A percentile compares a stretch with the other conserved stretches of the same genome.
Evolutionary conservation across 2,329 filamentous ascomycete species (phyloP).

Genomic region (Hymenoscyphus albidus): DNA sequence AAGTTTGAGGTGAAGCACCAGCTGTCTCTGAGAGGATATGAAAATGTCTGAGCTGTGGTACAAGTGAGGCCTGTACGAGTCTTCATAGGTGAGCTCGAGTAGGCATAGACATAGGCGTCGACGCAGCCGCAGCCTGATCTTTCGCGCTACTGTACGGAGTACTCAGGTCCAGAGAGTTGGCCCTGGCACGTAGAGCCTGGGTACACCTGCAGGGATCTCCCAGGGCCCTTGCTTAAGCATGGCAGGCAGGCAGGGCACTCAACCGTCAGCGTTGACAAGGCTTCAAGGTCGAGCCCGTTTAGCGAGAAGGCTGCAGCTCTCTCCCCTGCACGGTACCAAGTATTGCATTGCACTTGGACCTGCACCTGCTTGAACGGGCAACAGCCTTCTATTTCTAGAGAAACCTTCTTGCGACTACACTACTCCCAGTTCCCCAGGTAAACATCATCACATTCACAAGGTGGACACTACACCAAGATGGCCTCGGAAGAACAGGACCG

Average conservation of each 20-base stretch:
- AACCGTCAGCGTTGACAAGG: background rate
- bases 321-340: background rate
- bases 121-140: background rate
- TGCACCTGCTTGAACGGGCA: too few species aligned
- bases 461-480: slow-evolving; percentile 19
- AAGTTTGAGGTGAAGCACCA: background rate
- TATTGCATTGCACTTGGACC: background rate
- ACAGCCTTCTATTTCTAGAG: background rate
- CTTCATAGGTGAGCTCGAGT: background rate
- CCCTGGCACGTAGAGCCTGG: too few species aligned
- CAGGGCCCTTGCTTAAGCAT: background rate
- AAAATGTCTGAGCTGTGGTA: slow-evolving; percentile 2
- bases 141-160: background rate
- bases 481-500: slow-evolving; percentile 27
- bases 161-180: background rate
- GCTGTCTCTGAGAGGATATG: background rate
- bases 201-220: background rate
- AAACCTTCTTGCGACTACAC: slow-evolving; percentile 3
- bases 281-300: background rate
- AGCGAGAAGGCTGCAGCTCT: background rate
- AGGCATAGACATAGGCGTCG: background rate
- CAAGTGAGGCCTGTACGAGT: background rate
- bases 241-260: background rate
- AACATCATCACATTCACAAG: slow-evolving; percentile 10
- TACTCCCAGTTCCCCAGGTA: background rate